Base-by-base conservation (phyloP, 2,329 filamentous ascomycete genomes). In the Exophiala lecanii-corni region DNA sequence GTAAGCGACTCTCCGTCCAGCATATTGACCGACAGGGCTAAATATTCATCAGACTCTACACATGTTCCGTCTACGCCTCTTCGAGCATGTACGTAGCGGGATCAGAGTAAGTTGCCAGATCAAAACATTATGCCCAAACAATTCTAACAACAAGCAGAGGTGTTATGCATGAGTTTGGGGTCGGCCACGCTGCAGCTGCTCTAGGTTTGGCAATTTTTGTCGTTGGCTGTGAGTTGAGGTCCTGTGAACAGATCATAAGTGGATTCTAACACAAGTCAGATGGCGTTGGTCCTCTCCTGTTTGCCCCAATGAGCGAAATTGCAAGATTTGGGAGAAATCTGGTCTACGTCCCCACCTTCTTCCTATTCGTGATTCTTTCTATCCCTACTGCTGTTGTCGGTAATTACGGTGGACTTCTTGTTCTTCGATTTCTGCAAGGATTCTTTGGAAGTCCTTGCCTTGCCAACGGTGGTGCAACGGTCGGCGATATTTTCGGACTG, bases 401-500 rank as follows among this genome's bases (percentile, higher is more conserved):
- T 26, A 83, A 80, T 63, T 83, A 80, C 39, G 64, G 75, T 0
- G 79, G 80, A 0, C 67, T 87, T 9, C 71, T 84, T 54, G 76
- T 82, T 2, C 67, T 81, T 2, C 72, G 80, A 1, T 82, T 83
- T 61, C 61, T 84, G 2, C 76, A 78, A 49, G 81, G 79, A 2
- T 81, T 83, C 66, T 81, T 83, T 49, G 79, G 80, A 10, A 77
- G 72, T 5, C 82, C 81, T 0, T 80, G 76, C 58, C 63, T 86
- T 5, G 80, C 81, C 0, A 82, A 73, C 9, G 71, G 69, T 3
- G 69, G 68, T 5, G 71, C 70, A 2, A 66, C 62, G 7, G 62
- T 71, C 30, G 58, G 59, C 19, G 70, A 72, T 39, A 59, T 69
- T 36, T 79, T 75, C 55, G 72, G 68, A 33, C 57, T 78, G n/a